Base-by-base conservation (phyloP, 495 filamentous ascomycete species). In the Neurospora africana region DNA sequence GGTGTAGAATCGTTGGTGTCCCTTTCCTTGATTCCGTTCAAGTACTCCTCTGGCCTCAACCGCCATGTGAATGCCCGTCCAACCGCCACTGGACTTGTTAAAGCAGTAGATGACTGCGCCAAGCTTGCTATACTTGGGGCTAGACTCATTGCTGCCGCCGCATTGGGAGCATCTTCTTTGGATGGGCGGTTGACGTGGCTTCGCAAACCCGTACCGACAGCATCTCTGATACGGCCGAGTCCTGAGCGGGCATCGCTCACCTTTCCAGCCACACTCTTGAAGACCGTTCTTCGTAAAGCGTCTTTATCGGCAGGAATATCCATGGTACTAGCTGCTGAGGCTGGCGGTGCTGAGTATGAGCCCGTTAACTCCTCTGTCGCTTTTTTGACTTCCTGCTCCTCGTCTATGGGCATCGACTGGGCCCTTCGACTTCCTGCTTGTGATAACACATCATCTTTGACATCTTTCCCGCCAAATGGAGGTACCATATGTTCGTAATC, bases 181-280 rank as follows among this genome's bases (percentile, higher is more conserved):
- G 86, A 87, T 33, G 83, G 82, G 19, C 82, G 84, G 70, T 79
- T 85, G 36, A 72, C 73, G 61, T 88, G 86, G 19, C 84, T 82
- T 71, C 85, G 83, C 41, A 82, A 73, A 9, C 85, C 81, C 30
- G 81, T 79, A 19, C 91, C 91, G 27, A 97, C 91, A 5, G 91
- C 93, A 78, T 94, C 92, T 74, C 92, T 92, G 81, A 97, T 93
- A 37, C 91, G 88, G 8, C 90, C 91, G 69, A 98, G 85, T 10
- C 93, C 93, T 68, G 91, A 93, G 38, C 91, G 89, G 70, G 93
- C 92, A 81, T 97, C 93, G 69, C 90, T 93, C 72, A 93, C 90
- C 72, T 89, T 90, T 5, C 87, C 92, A 39, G 91, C 91, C 27
- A 97, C 90, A 74, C 89, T 91, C 78, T 92, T 95, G 76, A 93